Evolutionary conservation across 1,139 yeast genomes (phyloP), one percentile per base, ranked within the genome.

Genomic region (Blastobotrys ciferrii): DNA sequence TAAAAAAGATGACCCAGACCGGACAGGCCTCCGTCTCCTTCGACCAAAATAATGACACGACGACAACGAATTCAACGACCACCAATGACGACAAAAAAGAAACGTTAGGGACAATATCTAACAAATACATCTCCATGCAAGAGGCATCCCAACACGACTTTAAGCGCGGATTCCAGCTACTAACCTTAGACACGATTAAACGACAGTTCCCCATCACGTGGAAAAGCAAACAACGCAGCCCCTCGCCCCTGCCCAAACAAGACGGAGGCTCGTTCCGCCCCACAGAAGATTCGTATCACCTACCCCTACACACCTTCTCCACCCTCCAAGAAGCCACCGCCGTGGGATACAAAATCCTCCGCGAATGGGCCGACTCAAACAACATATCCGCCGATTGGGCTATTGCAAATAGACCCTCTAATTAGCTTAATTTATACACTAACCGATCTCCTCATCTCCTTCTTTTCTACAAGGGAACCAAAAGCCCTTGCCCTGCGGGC

Each of bases 301-400:
- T 71, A 41, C 75, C 75, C 1, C 54, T 71, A 41, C 73, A 69
- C 41, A 59, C 58, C 25, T 68, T 60, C 50, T 63, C 73, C n/a
- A 53, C 69, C 2, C 50, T 70, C 4, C 71, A 69, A 40, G 76
- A 72, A 43, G 74, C 68, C 0, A 69, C 73, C 1, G 73, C 74
- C 3, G 63, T 71, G 45, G 71, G 68, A 3, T 65, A 62, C 45
- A 51, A 59, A 5, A 49, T 68, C 28, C 50, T 65, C 9, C 56
- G 55, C 23, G 74, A 70, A 49, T 70, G 72, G 72, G 65, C 69
- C 6, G 61, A 57, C 7, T 42, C 45, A 18, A 52, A 59, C 35
- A 52, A 58, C 9, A 50, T 72, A 28, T 55, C 59, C 38, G 63
- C 51, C 33, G 60, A 56, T 11, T 59, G 61, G 59, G 58, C 60